Conservation (phyloP, 139 green algal genomes). For the Ostreobium quekettii region DNA sequence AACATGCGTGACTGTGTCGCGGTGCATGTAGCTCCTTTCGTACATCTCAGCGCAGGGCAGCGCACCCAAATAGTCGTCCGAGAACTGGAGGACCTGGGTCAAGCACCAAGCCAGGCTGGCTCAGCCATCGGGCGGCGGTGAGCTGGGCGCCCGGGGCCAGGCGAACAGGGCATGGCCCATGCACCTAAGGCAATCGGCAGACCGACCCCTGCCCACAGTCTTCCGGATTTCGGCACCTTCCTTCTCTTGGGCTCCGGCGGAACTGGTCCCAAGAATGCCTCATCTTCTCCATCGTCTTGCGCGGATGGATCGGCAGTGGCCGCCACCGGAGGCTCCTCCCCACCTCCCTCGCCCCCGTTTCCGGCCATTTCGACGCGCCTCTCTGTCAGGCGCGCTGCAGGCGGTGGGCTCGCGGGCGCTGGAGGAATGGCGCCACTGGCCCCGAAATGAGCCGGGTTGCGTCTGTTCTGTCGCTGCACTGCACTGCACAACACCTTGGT, state of each 20-base stretch:
- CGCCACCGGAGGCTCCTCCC: too few relatives aligned
- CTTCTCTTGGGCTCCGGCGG: background rate
- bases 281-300: background rate
- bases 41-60: slow-evolving; percentile 82
- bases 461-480: too few relatives aligned
- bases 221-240: background rate
- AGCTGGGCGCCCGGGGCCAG: background rate
- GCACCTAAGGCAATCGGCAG: background rate
- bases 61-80: slow-evolving; percentile 60
- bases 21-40: slow-evolving; percentile 96
- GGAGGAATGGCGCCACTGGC: too few relatives aligned
- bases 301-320: too few relatives aligned
- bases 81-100: slow-evolving; percentile 63
- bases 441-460: too few relatives aligned
- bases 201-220: background rate
- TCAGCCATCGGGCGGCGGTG: background rate
- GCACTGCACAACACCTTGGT: too few relatives aligned
- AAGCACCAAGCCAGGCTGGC: too few relatives aligned
- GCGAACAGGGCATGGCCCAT: too few relatives aligned
- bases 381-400: too few relatives aligned
- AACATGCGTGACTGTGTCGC: slow-evolving; percentile 84
- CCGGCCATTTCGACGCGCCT: too few relatives aligned
- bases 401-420: too few relatives aligned
- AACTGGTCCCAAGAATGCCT: background rate
- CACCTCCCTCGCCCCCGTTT: too few relatives aligned